phyloP scores from a whole-genome alignment of 768 basidiomycete species.

The Sporobolomyces roseus region DNA sequence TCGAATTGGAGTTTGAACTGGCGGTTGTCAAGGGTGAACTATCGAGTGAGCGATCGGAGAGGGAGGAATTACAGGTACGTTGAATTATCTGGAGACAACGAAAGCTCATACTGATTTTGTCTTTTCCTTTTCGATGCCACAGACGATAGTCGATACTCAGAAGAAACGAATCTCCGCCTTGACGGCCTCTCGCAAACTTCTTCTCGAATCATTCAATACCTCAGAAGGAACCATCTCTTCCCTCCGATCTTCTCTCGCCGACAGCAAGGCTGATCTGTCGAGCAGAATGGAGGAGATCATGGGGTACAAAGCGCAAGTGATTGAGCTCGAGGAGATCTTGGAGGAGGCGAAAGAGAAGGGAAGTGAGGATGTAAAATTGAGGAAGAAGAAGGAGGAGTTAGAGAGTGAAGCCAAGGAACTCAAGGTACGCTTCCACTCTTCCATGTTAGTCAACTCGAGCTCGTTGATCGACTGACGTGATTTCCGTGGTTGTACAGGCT shows the following conservation, averaged over 20 bases:
- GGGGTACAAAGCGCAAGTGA: no score
- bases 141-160: conserved; percentile 2
- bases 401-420: conserved; percentile 33
- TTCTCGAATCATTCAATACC: conserved; percentile 27
- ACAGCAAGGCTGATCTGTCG: conserved; percentile 1
- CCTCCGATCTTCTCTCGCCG: conserved; percentile 25
- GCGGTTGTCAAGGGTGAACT: neutral
- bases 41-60: conserved; percentile 13
- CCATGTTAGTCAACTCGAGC: neutral
- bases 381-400: conserved; percentile 3
- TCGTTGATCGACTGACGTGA: no score
- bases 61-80: conserved; percentile 35
- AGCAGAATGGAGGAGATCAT: neutral
- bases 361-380: conserved; percentile 23
- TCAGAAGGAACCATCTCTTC: conserved; percentile 19
- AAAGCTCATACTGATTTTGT: neutral
- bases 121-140: neutral
- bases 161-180: conserved; percentile 4
- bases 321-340: conserved; percentile 13
- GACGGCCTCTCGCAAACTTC: conserved; percentile 16
- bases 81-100: neutral
- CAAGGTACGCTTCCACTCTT: conserved; percentile 21
- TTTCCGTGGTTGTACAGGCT: neutral
- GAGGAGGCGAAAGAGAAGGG: conserved; percentile 1
- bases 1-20: conserved; percentile 12